Evolutionary conservation across 192 early-diverging fungal genomes (phyloP).

Genomic region (Umbelopsis ramanniana): DNA sequence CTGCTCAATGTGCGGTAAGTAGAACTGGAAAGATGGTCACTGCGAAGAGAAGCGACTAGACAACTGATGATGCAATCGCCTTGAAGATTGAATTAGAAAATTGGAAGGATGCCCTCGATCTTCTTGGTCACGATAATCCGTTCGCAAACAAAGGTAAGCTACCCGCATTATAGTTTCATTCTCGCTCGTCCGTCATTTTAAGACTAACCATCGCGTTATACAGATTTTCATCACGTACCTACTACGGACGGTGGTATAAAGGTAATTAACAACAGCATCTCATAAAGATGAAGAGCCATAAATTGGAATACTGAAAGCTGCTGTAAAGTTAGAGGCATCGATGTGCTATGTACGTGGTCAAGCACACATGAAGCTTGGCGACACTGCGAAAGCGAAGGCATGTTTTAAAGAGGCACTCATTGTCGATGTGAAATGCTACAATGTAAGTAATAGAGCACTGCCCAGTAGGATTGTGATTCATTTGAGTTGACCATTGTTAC

Average conservation of each 20-base stretch:
- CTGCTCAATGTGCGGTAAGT: conserved; percentile 58
- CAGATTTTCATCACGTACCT: conserved; percentile 34
- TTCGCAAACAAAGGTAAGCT: conserved; percentile 33
- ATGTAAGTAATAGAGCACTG: conserved; percentile 41
- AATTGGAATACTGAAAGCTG: background rate
- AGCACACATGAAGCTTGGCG: conserved; percentile 52
- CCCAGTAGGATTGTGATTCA: background rate
- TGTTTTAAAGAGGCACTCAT: conserved; percentile 64
- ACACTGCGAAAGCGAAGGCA: conserved; percentile 58
- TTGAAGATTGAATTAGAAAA: conserved; percentile 50
- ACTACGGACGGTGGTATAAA: conserved; percentile 53
- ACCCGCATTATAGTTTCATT: background rate
- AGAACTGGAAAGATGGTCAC: background rate
- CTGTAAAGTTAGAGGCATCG: conserved; percentile 57
- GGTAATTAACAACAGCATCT: conserved; percentile 31
- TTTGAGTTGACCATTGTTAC: conserved; percentile 10
- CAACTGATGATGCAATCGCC: background rate
- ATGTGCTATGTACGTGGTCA: conserved; percentile 67
- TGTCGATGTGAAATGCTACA: conserved; percentile 68
- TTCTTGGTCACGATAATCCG: conserved; percentile 56
- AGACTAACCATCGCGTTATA: background rate
- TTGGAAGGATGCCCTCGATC: conserved; percentile 59
- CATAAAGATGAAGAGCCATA: too few species aligned
- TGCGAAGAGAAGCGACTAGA: too few species aligned
- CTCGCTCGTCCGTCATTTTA: background rate